Evolutionary conservation across 1,284 basidiomycete genomes (phyloP).

Genomic region (Heterobasidion irregulare): DNA sequence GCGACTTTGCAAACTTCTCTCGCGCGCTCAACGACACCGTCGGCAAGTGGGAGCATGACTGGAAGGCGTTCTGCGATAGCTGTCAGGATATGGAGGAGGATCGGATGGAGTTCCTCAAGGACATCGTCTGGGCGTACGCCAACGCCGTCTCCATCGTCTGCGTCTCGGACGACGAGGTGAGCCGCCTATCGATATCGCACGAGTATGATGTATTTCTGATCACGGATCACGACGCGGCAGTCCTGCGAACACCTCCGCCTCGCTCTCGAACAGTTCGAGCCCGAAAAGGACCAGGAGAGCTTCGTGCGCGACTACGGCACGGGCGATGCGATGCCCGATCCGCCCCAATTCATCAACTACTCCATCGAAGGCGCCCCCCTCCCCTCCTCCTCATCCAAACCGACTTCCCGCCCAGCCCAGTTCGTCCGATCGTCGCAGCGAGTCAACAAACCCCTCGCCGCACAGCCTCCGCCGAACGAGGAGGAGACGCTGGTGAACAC

Average conservation of each 20-base stretch:
- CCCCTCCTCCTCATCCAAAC: constrained; percentile 45
- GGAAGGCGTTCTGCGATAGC: constrained; percentile 90
- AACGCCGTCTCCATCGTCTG: constrained; percentile 95
- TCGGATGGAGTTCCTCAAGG: constrained; percentile 88
- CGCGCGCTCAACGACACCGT: constrained; percentile 76
- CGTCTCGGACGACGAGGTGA: constrained; percentile 91
- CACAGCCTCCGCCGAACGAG: constrained; percentile 29
- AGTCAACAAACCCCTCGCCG: constrained; percentile 18
- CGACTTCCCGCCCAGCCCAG: constrained; percentile 45
- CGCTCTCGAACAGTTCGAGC: constrained; percentile 76
- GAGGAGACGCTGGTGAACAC: constrained; percentile 42
- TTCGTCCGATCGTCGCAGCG: constrained; percentile 54
- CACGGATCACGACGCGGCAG: constrained; percentile 28
- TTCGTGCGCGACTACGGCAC: constrained; percentile 84
- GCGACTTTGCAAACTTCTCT: constrained; percentile 87
- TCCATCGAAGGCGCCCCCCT: constrained; percentile 46
- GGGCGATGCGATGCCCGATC: constrained; percentile 77
- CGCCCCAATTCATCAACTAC: constrained; percentile 78
- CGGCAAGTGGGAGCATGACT: constrained; percentile 87
- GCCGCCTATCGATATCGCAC: constrained; percentile 18
- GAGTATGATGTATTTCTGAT: background rate
- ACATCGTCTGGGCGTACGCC: constrained; percentile 93
- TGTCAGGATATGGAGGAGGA: constrained; percentile 97
- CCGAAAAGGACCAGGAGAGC: constrained; percentile 75
- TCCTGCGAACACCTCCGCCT: constrained; percentile 85